Evolutionary conservation across 2,329 filamentous ascomycete genomes (phyloP).

Genomic region (Aspergillus ibericus): DNA sequence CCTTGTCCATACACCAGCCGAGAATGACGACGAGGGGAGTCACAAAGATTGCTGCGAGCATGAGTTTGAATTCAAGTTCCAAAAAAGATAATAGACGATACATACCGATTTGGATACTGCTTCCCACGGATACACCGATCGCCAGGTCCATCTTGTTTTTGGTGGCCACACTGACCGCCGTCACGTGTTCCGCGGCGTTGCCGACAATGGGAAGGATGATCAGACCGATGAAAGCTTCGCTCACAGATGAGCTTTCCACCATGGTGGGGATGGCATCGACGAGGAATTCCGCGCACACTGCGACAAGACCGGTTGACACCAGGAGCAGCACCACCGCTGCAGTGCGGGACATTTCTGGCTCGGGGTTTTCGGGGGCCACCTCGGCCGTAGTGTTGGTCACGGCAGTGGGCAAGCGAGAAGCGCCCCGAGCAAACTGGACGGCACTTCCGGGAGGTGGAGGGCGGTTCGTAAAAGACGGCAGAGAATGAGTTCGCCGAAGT

Average conservation of each 20-base stretch:
- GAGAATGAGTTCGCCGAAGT: constrained; percentile 33
- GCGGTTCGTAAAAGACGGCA: constrained; percentile 29
- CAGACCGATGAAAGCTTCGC: constrained; percentile 70
- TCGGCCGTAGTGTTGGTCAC: constrained; percentile 15
- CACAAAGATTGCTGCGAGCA: constrained; percentile 64
- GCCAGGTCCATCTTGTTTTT: constrained; percentile 86
- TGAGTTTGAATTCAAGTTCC: constrained; percentile 4
- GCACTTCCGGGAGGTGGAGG: constrained; percentile 32
- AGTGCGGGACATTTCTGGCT: constrained; percentile 55
- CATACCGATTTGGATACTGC: constrained; percentile 70
- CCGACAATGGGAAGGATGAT: constrained; percentile 79
- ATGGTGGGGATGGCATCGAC: constrained; percentile 71
- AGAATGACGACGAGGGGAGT: constrained; percentile 75
- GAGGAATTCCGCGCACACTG: constrained; percentile 69
- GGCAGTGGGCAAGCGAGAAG: constrained; percentile 27
- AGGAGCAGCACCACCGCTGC: constrained; percentile 57
- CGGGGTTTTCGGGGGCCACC: constrained; percentile 13
- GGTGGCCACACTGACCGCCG: constrained; percentile 73
- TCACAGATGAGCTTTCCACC: constrained; percentile 60
- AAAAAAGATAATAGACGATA: neutral
- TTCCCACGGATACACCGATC: constrained; percentile 77
- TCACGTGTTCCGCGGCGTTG: constrained; percentile 79
- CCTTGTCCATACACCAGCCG: constrained; percentile 73
- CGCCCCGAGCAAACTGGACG: constrained; percentile 36
- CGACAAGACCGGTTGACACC: constrained; percentile 57